Conservation (phyloP, 2,329 filamentous ascomycete species). For the Monosporascus sp. region DNA sequence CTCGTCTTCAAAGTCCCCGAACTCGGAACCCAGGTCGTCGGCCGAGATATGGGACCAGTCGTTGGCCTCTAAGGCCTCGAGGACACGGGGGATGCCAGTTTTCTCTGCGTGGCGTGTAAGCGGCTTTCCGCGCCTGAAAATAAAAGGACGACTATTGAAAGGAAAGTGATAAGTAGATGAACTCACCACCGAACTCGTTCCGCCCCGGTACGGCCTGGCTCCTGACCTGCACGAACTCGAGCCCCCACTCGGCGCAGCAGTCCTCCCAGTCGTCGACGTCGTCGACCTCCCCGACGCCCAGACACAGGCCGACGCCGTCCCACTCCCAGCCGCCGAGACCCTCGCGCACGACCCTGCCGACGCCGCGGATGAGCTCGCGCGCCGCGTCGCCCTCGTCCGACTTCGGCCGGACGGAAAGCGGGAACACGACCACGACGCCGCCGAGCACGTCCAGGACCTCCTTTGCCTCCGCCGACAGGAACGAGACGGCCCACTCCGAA, state of each 20-base stretch:
- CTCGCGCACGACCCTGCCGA: conserved; percentile 50
- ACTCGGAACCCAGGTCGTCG: conserved; percentile 28
- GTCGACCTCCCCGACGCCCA: conserved; percentile 45
- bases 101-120: conserved; percentile 40
- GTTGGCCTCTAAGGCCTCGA: conserved; percentile 60
- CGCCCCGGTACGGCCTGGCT: conserved; percentile 32
- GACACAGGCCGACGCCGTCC: conserved; percentile 58
- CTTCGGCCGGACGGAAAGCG: conserved; percentile 28
- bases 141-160: background rate
- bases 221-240: conserved; percentile 59
- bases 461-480: conserved; percentile 54
- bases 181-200: conserved; percentile 57
- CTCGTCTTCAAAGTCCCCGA: conserved; percentile 28
- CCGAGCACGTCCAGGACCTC: conserved; percentile 60
- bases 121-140: background rate
- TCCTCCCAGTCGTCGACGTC: conserved; percentile 58
- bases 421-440: conserved; percentile 52
- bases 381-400: conserved; percentile 20
- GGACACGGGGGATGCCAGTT: conserved; percentile 51
- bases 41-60: conserved; percentile 49
- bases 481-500: conserved; percentile 51
- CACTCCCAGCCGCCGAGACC: conserved; percentile 57
- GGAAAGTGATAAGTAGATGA: background rate
- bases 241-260: conserved; percentile 47
- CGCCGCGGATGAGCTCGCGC: conserved; percentile 42